A percentile compares a stretch with the other conserved stretches of the same genome.
Evolutionary conservation across 495 filamentous ascomycete genomes (phyloP).

Genomic region (Jackrogersella multiformis): DNA sequence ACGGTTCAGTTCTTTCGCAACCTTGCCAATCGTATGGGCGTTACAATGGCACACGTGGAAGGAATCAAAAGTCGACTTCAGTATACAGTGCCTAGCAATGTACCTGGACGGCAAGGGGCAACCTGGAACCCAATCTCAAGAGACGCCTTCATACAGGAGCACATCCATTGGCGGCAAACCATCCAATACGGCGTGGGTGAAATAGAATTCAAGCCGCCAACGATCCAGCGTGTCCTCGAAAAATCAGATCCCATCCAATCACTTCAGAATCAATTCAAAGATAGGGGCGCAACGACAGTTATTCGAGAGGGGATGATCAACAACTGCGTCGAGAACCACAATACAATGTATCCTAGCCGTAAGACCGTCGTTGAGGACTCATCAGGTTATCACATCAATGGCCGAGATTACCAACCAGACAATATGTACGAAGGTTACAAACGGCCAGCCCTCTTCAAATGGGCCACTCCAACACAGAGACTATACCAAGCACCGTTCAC

Average conservation of each 20-base stretch:
- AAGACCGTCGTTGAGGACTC: slow-evolving; percentile 31
- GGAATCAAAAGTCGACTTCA: slow-evolving; percentile 34
- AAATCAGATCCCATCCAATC: slow-evolving; percentile 26
- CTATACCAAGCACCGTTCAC: slow-evolving; percentile 42
- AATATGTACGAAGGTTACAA: slow-evolving; percentile 24
- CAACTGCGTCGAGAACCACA: slow-evolving; percentile 44
- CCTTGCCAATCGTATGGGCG: slow-evolving; percentile 44
- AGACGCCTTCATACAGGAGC: slow-evolving; percentile 4
- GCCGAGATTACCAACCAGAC: slow-evolving; percentile 1
- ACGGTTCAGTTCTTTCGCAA: slow-evolving; percentile 46
- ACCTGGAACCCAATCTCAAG: slow-evolving; percentile 39
- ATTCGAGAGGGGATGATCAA: slow-evolving; percentile 46
- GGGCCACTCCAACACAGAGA: slow-evolving; percentile 43
- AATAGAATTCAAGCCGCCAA: slow-evolving; percentile 31
- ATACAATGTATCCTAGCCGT: slow-evolving; percentile 42
- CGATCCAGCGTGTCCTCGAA: slow-evolving; percentile 22
- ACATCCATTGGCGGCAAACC: slow-evolving; percentile 28
- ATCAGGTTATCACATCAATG: slow-evolving; percentile 15
- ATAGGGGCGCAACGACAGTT: neutral
- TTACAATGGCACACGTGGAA: slow-evolving; percentile 37
- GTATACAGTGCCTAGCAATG: slow-evolving; percentile 1
- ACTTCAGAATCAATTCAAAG: neutral
- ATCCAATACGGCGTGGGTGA: slow-evolving; percentile 33
- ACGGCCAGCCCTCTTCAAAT: slow-evolving; percentile 45
- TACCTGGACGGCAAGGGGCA: neutral